Conservation (phyloP, 768 basidiomycete genomes). For the Lepiota venenata region DNA sequence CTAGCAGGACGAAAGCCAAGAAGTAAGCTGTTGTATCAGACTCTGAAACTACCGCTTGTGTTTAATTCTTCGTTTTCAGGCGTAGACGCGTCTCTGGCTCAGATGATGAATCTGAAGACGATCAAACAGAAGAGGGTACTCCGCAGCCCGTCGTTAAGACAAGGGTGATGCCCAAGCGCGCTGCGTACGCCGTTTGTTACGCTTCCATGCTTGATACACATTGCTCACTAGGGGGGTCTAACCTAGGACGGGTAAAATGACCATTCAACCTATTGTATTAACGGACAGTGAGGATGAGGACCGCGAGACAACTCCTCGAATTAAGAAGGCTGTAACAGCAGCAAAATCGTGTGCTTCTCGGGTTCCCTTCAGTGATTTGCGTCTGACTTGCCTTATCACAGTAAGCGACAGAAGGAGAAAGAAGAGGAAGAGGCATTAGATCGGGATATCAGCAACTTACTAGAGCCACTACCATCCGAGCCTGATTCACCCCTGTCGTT, state of each 20-base stretch:
- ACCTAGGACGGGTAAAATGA: slow-evolving; percentile 38
- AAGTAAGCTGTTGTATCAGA: slow-evolving; percentile 13
- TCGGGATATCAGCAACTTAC: slow-evolving; percentile 35
- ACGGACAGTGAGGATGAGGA: slow-evolving; percentile 33
- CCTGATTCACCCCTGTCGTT: slow-evolving; percentile 12
- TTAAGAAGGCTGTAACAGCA: neutral
- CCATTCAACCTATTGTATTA: slow-evolving; percentile 28
- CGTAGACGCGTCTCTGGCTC: slow-evolving; percentile 53
- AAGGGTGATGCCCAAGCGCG: slow-evolving; percentile 51
- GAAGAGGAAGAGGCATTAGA: slow-evolving; percentile 24
- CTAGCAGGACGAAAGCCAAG: slow-evolving; percentile 37
- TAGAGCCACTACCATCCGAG: slow-evolving; percentile 23
- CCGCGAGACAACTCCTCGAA: neutral
- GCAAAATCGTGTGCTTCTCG: neutral
- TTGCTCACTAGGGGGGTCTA: neutral
- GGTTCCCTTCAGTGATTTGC: neutral
- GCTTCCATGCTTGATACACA: neutral
- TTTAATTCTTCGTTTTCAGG: slow-evolving; percentile 26
- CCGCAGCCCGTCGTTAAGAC: slow-evolving; percentile 41
- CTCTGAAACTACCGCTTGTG: neutral
- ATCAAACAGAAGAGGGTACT: slow-evolving; percentile 26
- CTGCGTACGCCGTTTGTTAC: slow-evolving; percentile 43
- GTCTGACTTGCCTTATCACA: neutral
- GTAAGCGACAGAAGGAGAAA: slow-evolving; percentile 2
- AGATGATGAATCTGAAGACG: slow-evolving; percentile 42